Percentiles rank a stretch among this genome's conserved stretches.
These are phyloP conservation scores for Salvia rosmarinus DNA, from an alignment of 257 asterid species.

Conservation along the genomic window DNA sequence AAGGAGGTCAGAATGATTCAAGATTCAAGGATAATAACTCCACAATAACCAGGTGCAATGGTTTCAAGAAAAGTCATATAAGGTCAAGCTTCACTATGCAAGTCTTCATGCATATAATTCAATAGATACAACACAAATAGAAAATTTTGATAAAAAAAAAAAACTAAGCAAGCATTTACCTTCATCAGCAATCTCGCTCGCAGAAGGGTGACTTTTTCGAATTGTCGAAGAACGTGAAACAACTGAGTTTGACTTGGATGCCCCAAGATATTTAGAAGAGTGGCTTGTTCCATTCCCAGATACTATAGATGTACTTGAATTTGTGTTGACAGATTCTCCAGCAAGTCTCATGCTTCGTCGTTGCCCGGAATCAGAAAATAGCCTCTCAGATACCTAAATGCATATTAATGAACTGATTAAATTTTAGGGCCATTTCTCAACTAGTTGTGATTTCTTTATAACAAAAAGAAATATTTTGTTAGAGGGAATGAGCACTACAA, in stretches of 20 bases:
- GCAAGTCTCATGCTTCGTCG: conserved; percentile 92
- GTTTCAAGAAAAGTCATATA: conserved; percentile 22
- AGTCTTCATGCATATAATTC: not conserved
- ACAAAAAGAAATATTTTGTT: not conserved
- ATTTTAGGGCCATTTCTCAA: not conserved
- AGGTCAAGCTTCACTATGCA: conserved; percentile 17
- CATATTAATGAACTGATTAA: conserved; percentile 30
- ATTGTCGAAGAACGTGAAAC: conserved; percentile 66
- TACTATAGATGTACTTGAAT: conserved; percentile 48
- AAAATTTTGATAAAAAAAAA: conserved; percentile 5
- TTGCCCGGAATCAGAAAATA: conserved; percentile 91
- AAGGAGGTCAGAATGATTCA: not conserved
- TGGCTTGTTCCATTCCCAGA: conserved; percentile 75
- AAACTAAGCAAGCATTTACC: conserved; percentile 52
- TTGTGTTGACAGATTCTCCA: conserved; percentile 69
- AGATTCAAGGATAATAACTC: not conserved
- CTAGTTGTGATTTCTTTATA: not conserved
- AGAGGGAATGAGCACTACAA: not conserved
- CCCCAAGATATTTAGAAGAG: conserved; percentile 66
- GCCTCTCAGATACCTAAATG: conserved; percentile 88
- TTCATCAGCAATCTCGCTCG: conserved; percentile 72
- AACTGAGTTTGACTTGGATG: conserved; percentile 60
- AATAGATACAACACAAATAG: conserved; percentile 23
- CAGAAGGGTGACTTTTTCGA: conserved; percentile 75
- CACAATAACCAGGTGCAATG: conserved; percentile 15